Evolutionary conservation across 225 moss, liverwort and hornwort species (phyloP).

Genomic region (Rhytidiadelphus loreus): DNA sequence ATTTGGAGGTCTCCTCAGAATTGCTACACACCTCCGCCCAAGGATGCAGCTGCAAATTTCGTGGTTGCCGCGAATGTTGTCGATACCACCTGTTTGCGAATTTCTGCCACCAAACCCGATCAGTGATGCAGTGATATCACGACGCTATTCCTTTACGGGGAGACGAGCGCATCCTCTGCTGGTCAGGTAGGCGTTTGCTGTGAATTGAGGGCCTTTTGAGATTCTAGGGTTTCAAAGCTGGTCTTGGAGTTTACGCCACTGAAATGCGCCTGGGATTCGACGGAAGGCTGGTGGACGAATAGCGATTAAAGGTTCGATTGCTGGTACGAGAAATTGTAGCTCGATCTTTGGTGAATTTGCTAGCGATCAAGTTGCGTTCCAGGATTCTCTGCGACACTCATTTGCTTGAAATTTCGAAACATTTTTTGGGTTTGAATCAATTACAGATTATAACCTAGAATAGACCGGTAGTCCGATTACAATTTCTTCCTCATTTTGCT

Average conservation of each 20-base stretch:
- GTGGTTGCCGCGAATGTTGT: neutral
- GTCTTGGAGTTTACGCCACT: neutral
- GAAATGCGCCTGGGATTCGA: neutral
- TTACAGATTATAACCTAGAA: neutral
- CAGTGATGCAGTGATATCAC: neutral
- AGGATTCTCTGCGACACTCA: neutral
- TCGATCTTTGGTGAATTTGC: neutral
- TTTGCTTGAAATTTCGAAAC: neutral
- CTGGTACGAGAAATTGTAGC: neutral
- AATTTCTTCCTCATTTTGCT: neutral
- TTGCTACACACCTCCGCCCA: neutral
- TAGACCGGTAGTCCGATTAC: neutral
- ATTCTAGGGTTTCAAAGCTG: constrained; percentile 7
- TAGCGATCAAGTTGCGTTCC: neutral
- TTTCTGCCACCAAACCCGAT: neutral
- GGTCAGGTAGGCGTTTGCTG: neutral
- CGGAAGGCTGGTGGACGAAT: neutral
- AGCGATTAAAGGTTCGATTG: neutral
- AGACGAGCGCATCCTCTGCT: neutral
- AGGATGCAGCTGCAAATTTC: neutral
- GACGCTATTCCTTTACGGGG: neutral
- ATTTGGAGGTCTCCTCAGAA: neutral
- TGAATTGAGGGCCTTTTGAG: neutral
- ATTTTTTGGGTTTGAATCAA: neutral
- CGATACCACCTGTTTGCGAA: neutral